Evolutionary conservation across 441 rosid species (phyloP).

Genomic region (Lagerstroemia fauriei): DNA sequence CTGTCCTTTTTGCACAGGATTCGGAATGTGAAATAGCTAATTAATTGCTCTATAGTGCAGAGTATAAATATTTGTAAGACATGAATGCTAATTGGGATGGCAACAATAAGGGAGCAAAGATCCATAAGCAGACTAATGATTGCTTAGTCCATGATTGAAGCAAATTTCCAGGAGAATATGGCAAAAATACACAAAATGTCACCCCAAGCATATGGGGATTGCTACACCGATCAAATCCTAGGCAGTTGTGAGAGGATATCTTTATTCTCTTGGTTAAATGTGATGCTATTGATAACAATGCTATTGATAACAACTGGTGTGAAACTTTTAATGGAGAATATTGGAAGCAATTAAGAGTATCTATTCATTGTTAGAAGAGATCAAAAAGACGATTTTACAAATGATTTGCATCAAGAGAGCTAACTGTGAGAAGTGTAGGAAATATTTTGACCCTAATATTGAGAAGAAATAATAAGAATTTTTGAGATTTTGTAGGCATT

Average conservation of each 20-base stretch:
- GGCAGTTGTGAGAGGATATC: background rate
- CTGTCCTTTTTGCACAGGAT: background rate
- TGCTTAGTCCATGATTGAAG: background rate
- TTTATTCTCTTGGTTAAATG: background rate
- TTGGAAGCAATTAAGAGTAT: background rate
- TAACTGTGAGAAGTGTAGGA: background rate
- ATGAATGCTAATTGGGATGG: background rate
- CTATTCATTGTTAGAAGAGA: background rate
- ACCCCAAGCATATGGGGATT: background rate
- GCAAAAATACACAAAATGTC: background rate
- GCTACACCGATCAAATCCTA: background rate
- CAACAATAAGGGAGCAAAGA: background rate
- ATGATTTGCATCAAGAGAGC: background rate
- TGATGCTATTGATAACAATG: background rate
- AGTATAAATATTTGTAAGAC: background rate
- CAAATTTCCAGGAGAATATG: background rate
- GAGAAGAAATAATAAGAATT: background rate
- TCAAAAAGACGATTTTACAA: background rate
- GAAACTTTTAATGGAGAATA: background rate
- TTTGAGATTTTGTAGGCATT: background rate
- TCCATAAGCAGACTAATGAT: background rate
- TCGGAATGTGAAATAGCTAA: background rate
- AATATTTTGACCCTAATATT: background rate
- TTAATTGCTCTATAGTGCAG: background rate
- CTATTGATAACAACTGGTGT: background rate